These are phyloP conservation scores for Cladosporium velox DNA, from an alignment of 2,329 filamentous ascomycete genomes.

Conservation along the genomic window DNA sequence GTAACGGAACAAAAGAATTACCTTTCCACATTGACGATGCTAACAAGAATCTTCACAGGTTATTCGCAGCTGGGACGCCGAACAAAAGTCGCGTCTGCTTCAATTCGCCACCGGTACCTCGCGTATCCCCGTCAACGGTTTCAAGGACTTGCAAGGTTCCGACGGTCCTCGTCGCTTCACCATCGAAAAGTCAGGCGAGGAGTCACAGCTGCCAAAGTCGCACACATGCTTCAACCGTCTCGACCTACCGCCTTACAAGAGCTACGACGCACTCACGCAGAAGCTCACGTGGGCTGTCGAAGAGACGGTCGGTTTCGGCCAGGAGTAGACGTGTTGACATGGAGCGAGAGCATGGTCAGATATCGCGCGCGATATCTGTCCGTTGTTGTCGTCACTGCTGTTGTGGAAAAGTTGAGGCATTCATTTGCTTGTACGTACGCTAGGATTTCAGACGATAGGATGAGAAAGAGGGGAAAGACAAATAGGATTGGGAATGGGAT, in stretches of 20 bases:
- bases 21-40: not conserved
- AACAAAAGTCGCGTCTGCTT: constrained; percentile 93
- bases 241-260: constrained; percentile 92
- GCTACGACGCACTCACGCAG: constrained; percentile 76
- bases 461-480: not conserved
- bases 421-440: constrained; percentile 10
- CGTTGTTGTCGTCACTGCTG: not conserved
- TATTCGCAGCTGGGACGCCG: constrained; percentile 93
- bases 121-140: constrained; percentile 97
- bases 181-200: constrained; percentile 94
- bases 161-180: constrained; percentile 95
- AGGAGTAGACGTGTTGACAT: constrained; percentile 68
- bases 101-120: constrained; percentile 98
- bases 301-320: constrained; percentile 97
- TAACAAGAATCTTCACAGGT: constrained; percentile 49
- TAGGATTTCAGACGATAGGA: not conserved
- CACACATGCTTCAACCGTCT: constrained; percentile 99
- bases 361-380: not conserved
- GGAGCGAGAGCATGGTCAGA: not conserved
- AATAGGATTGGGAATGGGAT: constrained; percentile 8
- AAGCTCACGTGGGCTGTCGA: constrained; percentile 97
- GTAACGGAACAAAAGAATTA: constrained; percentile 19
- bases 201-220: constrained; percentile 88
- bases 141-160: constrained; percentile 97
- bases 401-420: not conserved